Evolutionary conservation across 768 basidiomycete species (phyloP).

Genomic region (Imleria badia): DNA sequence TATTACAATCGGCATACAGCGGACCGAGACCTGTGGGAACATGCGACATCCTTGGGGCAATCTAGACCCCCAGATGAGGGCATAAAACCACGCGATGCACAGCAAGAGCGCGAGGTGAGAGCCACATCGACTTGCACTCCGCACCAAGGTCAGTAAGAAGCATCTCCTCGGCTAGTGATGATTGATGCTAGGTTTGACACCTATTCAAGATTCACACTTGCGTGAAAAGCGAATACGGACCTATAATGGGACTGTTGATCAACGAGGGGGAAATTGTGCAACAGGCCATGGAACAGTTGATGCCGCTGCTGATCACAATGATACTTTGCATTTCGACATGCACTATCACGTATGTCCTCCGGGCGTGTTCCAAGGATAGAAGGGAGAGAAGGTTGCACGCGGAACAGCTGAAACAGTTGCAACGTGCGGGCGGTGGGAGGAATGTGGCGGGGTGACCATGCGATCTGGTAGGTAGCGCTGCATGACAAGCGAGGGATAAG

Average conservation of each 20-base stretch:
- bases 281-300: constrained; percentile 6
- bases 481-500: background rate
- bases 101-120: background rate
- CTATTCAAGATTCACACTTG: background rate
- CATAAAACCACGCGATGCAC: background rate
- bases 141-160: background rate
- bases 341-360: constrained; percentile 17
- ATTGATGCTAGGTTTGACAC: background rate
- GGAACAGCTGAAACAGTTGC: constrained; percentile 15
- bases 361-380: constrained; percentile 16
- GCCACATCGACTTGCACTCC: background rate
- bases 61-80: background rate
- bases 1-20: background rate
- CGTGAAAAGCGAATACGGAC: background rate
- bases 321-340: constrained; percentile 15
- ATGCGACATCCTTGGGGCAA: constrained; percentile 4
- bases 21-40: background rate
- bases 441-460: background rate
- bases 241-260: constrained; percentile 19
- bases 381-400: constrained; percentile 20
- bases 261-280: constrained; percentile 18
- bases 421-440: background rate
- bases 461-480: background rate
- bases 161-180: background rate
- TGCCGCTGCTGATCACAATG: constrained; percentile 10